Base-by-base conservation (phyloP, 306 rosid genomes). In the Acmispon strigosus region DNA sequence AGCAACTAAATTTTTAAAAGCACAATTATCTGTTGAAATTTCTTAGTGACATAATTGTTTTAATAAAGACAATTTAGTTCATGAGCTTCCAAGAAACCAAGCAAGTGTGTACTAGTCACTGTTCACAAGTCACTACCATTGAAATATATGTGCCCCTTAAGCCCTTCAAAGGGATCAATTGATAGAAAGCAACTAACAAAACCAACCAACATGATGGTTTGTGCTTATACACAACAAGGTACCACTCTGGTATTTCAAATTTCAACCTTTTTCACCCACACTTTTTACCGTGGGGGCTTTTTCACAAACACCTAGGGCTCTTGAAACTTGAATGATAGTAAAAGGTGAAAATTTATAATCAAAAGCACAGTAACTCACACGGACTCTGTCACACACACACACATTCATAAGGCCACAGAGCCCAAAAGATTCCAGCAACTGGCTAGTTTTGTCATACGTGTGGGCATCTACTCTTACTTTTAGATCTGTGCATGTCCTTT, bases 391-490 rank as follows among this genome's bases (percentile, higher is more conserved):
- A 27, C 32, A 27, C 32, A 27, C 32, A 27, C 32, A 22, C 24
- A 22, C 2, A 27, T 27, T 62, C 43, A 71, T 17, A 56, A 52
- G 47, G 14, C 24, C 81, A 80, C 87, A 75, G 69, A 76, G 4
- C 72, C 85, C 87, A 20, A 87, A 86, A 86, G 89, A 86, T 89
- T 86, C 92, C 72, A 56, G 51, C 64, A 76, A 75, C 87, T 80
- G 89, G 68, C 73, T 83, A 78, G 68, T 88, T 88, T 92, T 92
- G 88, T 89, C 98, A 84, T 89, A 83, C 92, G 84, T 86, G 91
- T 79, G 92, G 63, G 74, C 87, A 86, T 83, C 84, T 77, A 69
- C 80, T 44, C 83, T 81, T 48, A 39, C 82, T 76, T 86, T 82
- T 57, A 75, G 72, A 79, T 81, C 81, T 84, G 47, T 82, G 77